A percentile compares a stretch with the other conserved stretches of the same genome.
Evolutionary conservation across 495 filamentous ascomycete genomes (phyloP).

Genomic region (Neurospora hispaniola): DNA sequence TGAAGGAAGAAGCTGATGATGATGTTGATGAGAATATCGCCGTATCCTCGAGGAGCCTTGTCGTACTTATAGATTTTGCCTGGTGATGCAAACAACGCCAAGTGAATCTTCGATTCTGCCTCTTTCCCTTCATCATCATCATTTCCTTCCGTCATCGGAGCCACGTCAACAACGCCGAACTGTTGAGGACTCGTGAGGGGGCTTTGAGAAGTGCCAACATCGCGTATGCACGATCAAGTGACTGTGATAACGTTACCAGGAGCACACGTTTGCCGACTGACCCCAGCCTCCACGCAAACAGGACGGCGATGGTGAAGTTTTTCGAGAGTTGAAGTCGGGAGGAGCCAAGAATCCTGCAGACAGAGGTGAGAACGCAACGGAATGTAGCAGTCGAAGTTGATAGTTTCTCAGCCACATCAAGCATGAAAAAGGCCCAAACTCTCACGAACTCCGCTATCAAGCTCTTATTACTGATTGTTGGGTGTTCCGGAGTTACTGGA

Average conservation of each 20-base stretch:
- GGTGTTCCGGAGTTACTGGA: background rate
- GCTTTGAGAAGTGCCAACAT: background rate
- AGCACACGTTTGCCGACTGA: background rate
- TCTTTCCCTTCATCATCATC: background rate
- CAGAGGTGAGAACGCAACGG: background rate
- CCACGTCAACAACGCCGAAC: background rate
- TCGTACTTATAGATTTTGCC: background rate
- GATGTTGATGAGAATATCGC: background rate
- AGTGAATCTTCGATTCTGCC: background rate
- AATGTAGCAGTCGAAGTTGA: background rate
- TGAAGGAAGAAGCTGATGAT: background rate
- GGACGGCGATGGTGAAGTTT: background rate
- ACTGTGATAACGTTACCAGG: background rate
- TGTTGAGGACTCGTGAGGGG: background rate
- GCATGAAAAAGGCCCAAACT: background rate
- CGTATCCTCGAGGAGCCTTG: background rate
- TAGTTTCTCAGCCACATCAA: background rate
- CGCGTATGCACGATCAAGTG: background rate
- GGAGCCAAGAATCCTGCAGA: background rate
- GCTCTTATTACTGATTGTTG: background rate
- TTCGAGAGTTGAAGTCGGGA: background rate
- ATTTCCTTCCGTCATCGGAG: background rate
- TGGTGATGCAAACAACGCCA: background rate
- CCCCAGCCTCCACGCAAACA: background rate
- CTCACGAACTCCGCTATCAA: background rate